Percentiles rank a stretch among this genome's conserved stretches.
Conservation (phyloP, 2,329 filamentous ascomycete species). For the Coniochaeta sp. region DNA sequence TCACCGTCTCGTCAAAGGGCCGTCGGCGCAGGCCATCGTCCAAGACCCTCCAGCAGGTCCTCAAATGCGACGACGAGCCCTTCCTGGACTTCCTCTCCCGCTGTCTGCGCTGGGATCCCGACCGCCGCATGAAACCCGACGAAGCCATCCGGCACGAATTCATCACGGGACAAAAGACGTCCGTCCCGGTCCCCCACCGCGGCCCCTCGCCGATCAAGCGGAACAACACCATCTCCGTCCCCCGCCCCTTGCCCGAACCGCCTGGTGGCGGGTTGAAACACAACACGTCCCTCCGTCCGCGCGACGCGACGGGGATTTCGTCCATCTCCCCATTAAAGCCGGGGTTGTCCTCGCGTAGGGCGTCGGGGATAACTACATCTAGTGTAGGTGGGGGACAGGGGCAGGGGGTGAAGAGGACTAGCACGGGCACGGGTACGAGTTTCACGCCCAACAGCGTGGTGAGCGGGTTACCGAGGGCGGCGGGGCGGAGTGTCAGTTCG, state of each 20-base stretch:
- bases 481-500: constrained; percentile 48
- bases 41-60: constrained; percentile 83
- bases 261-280: constrained; percentile 52
- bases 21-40: constrained; percentile 84
- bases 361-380: constrained; percentile 36
- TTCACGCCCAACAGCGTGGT: constrained; percentile 24
- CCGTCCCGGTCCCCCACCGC: constrained; percentile 38
- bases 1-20: constrained; percentile 93
- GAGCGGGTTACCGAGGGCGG: constrained; percentile 50
- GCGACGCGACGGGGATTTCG: constrained; percentile 48
- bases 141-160: constrained; percentile 93
- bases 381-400: constrained; percentile 22
- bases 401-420: constrained; percentile 44
- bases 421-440: constrained; percentile 34
- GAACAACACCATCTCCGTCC: constrained; percentile 50
- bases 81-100: constrained; percentile 90
- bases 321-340: constrained; percentile 62
- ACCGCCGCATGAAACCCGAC: constrained; percentile 82
- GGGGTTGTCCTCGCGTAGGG: constrained; percentile 24
- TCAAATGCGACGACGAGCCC: constrained; percentile 93
- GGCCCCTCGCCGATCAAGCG: constrained; percentile 67
- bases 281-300: constrained; percentile 39
- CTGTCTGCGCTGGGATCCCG: constrained; percentile 92
- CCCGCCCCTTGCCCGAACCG: constrained; percentile 78
- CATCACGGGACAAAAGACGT: constrained; percentile 72